Evolutionary conservation across 306 rosid species (phyloP), one percentile per base, ranked within the genome.

Genomic region (Heteromeles arbutifolia): DNA sequence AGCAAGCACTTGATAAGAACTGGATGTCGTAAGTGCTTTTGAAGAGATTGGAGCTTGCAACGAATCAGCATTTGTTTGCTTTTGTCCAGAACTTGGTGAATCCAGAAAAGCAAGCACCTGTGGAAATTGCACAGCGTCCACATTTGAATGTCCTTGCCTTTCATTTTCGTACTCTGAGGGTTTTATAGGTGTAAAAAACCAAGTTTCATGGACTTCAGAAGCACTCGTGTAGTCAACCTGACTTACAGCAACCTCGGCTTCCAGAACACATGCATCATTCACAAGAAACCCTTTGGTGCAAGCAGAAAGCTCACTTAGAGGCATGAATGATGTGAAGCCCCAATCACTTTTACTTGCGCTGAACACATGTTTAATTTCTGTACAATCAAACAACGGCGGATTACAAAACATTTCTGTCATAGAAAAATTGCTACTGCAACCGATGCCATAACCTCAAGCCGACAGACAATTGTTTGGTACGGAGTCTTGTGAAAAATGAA

Each of bases 301-400:
- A 37, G 64, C 63, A n/a, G 2, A 52, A 4, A 74, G 52, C 24
- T 74, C 78, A 74, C 61, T 48, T 3, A 74, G 78, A 74, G 78
- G 71, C 70, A 74, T 63, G 63, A 74, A 74, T 45, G 78, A 74
- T 63, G 78, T 74, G 64, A 74, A 74, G 25, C 62, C 78, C 78
- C 78, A 45, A 21, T 64, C 72, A 45, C 78, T 74, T 65, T 74
- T 65, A 11, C 28, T 62, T 21, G 32, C 78, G 22, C 71, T 29
- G 6, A 74, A 75, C 37, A 48, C 59, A 25, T 65, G 72, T 13
- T 64, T 41, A 52, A 72, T 64, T 26, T 74, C 78, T 74, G 76
- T n/a, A 72, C 39, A 43, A 37, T 24, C 67, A 14, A 73, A 43
- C 37, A 34, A 22, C 15, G 5, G 14, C 4, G 18, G 56, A 58